phyloP scores from a whole-genome alignment of 2,329 filamentous ascomycete genomes.

The Dactylellina leptospora region DNA sequence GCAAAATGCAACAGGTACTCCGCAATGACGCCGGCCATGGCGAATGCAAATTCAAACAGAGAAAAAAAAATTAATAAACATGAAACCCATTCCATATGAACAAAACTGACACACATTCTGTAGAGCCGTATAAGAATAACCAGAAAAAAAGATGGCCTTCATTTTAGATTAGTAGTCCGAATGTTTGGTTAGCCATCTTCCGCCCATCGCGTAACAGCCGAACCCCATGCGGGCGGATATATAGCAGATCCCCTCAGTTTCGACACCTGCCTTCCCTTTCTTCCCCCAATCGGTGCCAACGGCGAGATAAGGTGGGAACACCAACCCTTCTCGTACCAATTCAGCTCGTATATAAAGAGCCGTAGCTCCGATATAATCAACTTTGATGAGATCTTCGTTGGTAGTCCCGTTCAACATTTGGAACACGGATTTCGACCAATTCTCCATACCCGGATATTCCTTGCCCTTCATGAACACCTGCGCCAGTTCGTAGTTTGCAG shows the following conservation, averaged over 20 bases:
- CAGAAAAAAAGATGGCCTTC: background rate
- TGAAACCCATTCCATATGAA: too few species aligned
- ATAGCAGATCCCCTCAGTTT: slow-evolving; percentile 61
- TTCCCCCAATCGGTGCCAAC: slow-evolving; percentile 60
- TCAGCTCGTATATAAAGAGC: slow-evolving; percentile 59
- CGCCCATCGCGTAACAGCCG: slow-evolving; percentile 58
- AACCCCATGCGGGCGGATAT: slow-evolving; percentile 56
- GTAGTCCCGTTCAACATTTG: slow-evolving; percentile 55
- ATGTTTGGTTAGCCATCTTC: slow-evolving; percentile 58
- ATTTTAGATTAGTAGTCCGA: slow-evolving; percentile 52
- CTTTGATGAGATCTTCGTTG: slow-evolving; percentile 58
- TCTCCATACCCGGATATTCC: slow-evolving; percentile 53
- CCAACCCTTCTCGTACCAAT: slow-evolving; percentile 59
- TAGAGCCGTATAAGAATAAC: too few species aligned
- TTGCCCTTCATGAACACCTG: slow-evolving; percentile 52
- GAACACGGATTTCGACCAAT: slow-evolving; percentile 28
- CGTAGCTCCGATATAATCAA: slow-evolving; percentile 60
- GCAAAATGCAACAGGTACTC: too few species aligned
- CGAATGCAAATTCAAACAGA: too few species aligned
- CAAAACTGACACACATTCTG: too few species aligned
- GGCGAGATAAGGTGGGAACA: slow-evolving; percentile 59
- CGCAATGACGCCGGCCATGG: too few species aligned
- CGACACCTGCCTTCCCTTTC: slow-evolving; percentile 60
- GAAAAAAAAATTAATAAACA: too few species aligned
- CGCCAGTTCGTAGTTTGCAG: slow-evolving; percentile 54